These are phyloP conservation scores for Suillus subalutaceus DNA, from an alignment of 768 basidiomycete species.

Conservation along the genomic window DNA sequence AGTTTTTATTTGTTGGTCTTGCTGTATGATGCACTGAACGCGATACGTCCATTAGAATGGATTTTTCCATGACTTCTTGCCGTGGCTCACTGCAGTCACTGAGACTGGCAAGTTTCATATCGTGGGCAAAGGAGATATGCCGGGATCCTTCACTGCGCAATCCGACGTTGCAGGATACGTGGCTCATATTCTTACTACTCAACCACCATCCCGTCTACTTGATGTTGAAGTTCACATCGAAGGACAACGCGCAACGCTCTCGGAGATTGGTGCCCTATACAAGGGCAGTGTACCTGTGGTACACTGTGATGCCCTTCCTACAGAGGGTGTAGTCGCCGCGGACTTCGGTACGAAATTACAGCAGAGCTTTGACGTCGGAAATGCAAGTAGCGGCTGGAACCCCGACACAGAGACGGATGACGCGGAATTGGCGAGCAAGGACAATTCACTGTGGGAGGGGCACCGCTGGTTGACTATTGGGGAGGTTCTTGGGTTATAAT, in stretches of 20 bases:
- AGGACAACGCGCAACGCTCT: conserved; percentile 21
- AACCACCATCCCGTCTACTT: conserved; percentile 15
- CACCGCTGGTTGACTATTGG: conserved; percentile 24
- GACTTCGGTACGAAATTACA: conserved; percentile 22
- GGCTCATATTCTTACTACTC: conserved; percentile 25
- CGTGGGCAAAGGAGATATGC: conserved; percentile 28
- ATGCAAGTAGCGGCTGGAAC: conserved; percentile 25
- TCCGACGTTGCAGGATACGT: conserved; percentile 32
- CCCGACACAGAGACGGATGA: conserved; percentile 14
- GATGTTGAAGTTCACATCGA: conserved; percentile 26
- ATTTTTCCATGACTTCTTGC: conserved; percentile 20
- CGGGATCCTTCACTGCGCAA: conserved; percentile 25
- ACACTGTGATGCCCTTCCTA: conserved; percentile 22
- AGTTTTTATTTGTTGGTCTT: conserved; percentile 20
- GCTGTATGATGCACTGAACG: not conserved
- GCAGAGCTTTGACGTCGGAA: conserved; percentile 18
- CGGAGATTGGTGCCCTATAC: conserved; percentile 19
- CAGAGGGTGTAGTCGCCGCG: not conserved
- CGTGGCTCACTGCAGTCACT: conserved; percentile 17
- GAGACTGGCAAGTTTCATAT: conserved; percentile 23
- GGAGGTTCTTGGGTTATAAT: conserved; percentile 10
- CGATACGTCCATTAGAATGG: conserved; percentile 22
- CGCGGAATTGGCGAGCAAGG: conserved; percentile 20
- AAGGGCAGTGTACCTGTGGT: not conserved
- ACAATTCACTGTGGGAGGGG: conserved; percentile 24